phyloP scores from a whole-genome alignment of 305 asterid species.

The Fraxinus angustifolia region DNA sequence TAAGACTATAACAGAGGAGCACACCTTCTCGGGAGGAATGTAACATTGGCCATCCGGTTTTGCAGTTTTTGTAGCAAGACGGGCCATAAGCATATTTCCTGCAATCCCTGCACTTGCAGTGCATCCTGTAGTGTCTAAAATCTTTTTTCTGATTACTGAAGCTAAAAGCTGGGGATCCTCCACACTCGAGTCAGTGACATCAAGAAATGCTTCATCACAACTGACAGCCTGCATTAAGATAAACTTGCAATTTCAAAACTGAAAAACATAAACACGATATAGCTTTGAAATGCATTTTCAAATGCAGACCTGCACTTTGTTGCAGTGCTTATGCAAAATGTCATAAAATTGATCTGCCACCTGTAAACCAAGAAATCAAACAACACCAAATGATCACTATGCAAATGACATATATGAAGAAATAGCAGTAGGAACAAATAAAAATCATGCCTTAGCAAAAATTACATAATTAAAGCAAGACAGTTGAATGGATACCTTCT shows the following conservation, averaged over 20 bases:
- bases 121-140: constrained; percentile 70
- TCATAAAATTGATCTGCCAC: constrained; percentile 94
- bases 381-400: constrained; percentile 7
- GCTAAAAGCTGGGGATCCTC: constrained; percentile 72
- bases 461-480: constrained; percentile 6
- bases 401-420: constrained; percentile 8
- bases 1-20: not conserved
- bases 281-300: constrained; percentile 18
- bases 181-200: constrained; percentile 66
- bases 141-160: constrained; percentile 67
- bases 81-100: constrained; percentile 91
- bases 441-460: not conserved
- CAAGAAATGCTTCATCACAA: constrained; percentile 96
- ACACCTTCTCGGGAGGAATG: constrained; percentile 74
- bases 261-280: constrained; percentile 11
- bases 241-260: constrained; percentile 26
- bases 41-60: constrained; percentile 88
- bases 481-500: constrained; percentile 54
- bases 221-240: constrained; percentile 73
- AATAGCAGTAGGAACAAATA: constrained; percentile 13
- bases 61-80: constrained; percentile 91
- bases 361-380: constrained; percentile 39
- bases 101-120: constrained; percentile 96
- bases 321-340: constrained; percentile 83
- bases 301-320: constrained; percentile 75